Evolutionary conservation across 805 yeast genomes (phyloP), one percentile per base, ranked within the genome.

Genomic region (Ogataea populi-albae): DNA sequence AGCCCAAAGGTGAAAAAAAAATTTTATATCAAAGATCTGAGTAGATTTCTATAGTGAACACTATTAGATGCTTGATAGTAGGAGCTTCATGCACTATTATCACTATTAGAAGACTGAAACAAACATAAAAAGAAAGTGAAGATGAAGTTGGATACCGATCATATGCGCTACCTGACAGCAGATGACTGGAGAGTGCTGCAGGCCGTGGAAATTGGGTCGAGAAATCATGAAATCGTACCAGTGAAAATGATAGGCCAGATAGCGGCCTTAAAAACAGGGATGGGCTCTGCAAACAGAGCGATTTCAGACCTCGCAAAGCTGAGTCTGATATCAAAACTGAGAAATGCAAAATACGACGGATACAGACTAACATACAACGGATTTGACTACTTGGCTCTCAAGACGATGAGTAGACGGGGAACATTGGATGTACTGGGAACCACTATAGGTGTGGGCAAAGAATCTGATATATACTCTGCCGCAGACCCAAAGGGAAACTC

Each of bases 301-400:
- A 83, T 93, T 26, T 75, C 86, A 10, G 95, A 86, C 51, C 69
- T 93, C 42, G 97, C 98, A 17, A 91, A 91, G 61, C 64, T 87
- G 43, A 87, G 80, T 50, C 66, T 93, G 34, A 73, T 93, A 17
- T 71, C 91, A 1, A 72, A 81, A 45, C 69, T 87, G 40, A 74
- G 96, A 64, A 93, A 93, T 60, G 94, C 96, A 22, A 86, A 81
- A 52, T 91, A 93, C 61, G 98, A 93, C 58, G 99, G 99, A 9
- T 93, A 86, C 65, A 72, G 91, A 47, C 64, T 93, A 46, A 83
- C 96, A 0, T 89, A 83, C 59, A 77, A 76, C 31, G 99, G 99
- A 3, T 86, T 80, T 61, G 99, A 93, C 62, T 93, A 86, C 57
- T 69, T 93, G 46, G 98, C 98, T 0, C 69, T 93, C 46, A 87